Base-by-base conservation (phyloP, 306 rosid genomes). In the Cicer pinnatifidum region DNA sequence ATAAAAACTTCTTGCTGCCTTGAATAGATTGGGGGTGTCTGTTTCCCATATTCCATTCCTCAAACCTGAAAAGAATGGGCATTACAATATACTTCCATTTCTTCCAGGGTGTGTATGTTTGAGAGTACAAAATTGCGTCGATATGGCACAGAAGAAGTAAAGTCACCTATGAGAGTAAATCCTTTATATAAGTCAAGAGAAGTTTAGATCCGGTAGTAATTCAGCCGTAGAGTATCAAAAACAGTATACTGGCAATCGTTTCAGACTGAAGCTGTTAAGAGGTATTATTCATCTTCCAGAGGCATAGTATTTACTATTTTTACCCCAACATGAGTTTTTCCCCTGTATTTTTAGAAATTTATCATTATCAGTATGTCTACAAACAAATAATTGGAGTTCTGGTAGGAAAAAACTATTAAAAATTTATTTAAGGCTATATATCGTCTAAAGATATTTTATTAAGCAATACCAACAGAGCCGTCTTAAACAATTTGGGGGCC, bases 321-420 rank as follows among this genome's bases (percentile, higher is more conserved):
- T 86, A 12, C 86, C 92, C 98, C 98, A 93, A 86, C 98, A 93
- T 70, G 93, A 81, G 51, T 81, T 76, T 65, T 85, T 65, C 61
- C 85, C 91, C 97, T 93, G 92, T 52, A 69, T 73, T 48, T 62
- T 51, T 52, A 61, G 72, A 88, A 48, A 19, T 41, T 64, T 59
- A 50, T 72, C 38, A 52, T 38, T 41, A 76, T 79, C 13, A 69
- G 71, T 19, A 78, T 54, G 48, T 54, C 48, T 47, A 37, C 61
- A 73, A 8, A 37, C 41, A 69, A 37, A 13, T 51, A 71, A 8
- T 64, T 37, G 13, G 46, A 52, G 74, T 46, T 47, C 39, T 11
- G 59, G 58, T 40, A 52, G 41, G 66, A 68, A 43, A 76, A 33
- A 10, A 17, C 61, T 35, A 17, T 65, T 69, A 75, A 38, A 40